Evolutionary conservation across 768 basidiomycete genomes (phyloP).

Genomic region (Russula dissimulans): DNA sequence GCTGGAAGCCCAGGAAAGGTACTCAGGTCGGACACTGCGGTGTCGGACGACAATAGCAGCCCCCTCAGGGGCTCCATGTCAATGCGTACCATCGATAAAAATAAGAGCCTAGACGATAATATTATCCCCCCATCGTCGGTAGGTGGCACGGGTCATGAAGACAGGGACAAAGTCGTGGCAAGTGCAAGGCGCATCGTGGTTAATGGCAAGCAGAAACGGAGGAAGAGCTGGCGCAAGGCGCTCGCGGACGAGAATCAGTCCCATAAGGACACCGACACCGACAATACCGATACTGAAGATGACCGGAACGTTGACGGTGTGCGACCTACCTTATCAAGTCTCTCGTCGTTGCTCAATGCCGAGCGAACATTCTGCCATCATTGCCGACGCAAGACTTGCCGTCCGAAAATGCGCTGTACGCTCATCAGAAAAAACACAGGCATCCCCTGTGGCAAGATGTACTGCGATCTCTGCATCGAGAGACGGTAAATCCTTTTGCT

Average conservation of each 20-base stretch:
- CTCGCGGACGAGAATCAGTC: not conserved
- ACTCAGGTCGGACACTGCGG: not conserved
- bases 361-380: slow-evolving; percentile 11
- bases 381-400: slow-evolving; percentile 2
- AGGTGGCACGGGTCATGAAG: not conserved
- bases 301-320: not conserved
- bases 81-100: not conserved
- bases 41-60: not conserved
- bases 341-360: too few species aligned
- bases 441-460: not conserved
- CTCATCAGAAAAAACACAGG: not conserved
- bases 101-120: not conserved
- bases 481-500: slow-evolving; percentile 5
- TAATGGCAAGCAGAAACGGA: not conserved
- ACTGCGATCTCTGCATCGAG: slow-evolving; percentile 14
- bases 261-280: not conserved
- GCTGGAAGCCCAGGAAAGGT: not conserved
- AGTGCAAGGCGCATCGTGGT: not conserved
- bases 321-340: not conserved
- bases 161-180: not conserved
- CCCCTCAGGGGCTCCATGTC: not conserved
- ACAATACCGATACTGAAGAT: not conserved
- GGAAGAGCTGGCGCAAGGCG: slow-evolving; percentile 6
- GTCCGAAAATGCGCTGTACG: slow-evolving; percentile 13
- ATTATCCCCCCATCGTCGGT: not conserved